A percentile compares a stretch with the other conserved stretches of the same genome.
phyloP scores from a whole-genome alignment of 2,329 filamentous ascomycete genomes.

The Gaeumannomyces sp. region DNA sequence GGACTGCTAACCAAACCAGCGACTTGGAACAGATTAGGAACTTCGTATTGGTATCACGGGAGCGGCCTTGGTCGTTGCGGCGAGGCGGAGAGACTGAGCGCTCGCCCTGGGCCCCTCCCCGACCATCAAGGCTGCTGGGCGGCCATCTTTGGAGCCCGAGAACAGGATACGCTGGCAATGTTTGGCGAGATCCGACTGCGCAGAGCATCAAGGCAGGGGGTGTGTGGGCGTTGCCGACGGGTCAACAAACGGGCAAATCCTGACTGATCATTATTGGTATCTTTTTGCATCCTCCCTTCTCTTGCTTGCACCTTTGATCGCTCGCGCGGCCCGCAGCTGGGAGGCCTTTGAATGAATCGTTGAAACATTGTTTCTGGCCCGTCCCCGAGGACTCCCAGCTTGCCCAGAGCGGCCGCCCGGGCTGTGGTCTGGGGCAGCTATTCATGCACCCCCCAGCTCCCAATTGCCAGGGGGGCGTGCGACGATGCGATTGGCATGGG shows the following conservation, averaged over 20 bases:
- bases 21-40: background rate
- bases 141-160: background rate
- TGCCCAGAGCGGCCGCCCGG: too few relatives aligned
- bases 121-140: too few relatives aligned
- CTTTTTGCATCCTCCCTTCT: background rate
- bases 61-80: too few relatives aligned
- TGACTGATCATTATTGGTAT: background rate
- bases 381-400: too few relatives aligned
- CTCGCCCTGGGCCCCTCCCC: too few relatives aligned
- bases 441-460: constrained; percentile 1
- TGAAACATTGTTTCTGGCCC: background rate
- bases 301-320: background rate
- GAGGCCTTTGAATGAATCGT: background rate
- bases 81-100: background rate
- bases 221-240: background rate
- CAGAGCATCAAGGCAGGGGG: background rate
- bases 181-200: background rate
- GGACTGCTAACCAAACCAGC: too few relatives aligned
- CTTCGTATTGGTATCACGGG: background rate
- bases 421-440: background rate
- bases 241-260: background rate
- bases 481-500: background rate
- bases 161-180: background rate
- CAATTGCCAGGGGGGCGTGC: background rate
- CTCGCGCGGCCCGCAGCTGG: too few relatives aligned